These are phyloP conservation scores for Cichorium intybus DNA, from an alignment of 140 eudicot species.

Conservation along the genomic window DNA sequence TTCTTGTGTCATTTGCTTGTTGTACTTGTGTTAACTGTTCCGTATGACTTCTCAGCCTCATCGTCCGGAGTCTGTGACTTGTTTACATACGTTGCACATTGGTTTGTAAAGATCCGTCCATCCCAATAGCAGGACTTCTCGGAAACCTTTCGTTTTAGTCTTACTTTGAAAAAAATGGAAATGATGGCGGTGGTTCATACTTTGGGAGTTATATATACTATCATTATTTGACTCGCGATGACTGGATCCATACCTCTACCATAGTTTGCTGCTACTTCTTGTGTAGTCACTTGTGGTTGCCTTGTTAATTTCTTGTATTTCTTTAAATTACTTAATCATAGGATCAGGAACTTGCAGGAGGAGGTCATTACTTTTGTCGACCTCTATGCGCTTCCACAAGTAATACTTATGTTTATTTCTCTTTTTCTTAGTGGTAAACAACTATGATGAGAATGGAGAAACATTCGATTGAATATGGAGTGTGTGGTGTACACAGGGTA, in stretches of 20 bases:
- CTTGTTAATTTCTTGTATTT: conserved; percentile 64
- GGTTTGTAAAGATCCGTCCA: too few species aligned
- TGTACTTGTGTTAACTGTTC: too few species aligned
- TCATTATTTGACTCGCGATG: conserved; percentile 80
- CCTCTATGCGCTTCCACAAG: conserved; percentile 91
- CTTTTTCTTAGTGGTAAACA: not conserved
- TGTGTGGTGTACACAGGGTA: too few species aligned
- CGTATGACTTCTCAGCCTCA: too few species aligned
- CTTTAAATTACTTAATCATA: conserved; percentile 54
- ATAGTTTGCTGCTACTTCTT: conserved; percentile 57
- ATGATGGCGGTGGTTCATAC: conserved; percentile 79
- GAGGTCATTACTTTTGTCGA: conserved; percentile 92
- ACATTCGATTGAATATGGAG: too few species aligned
- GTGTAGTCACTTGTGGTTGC: conserved; percentile 71
- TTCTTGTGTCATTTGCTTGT: too few species aligned
- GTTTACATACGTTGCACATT: too few species aligned
- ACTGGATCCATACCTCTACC: conserved; percentile 94
- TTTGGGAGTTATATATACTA: conserved; percentile 73
- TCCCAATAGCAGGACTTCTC: too few species aligned
- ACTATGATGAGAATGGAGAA: too few species aligned
- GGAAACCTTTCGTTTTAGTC: conserved; percentile 86
- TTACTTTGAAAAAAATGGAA: conserved; percentile 89
- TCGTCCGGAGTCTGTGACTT: too few species aligned
- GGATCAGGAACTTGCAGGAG: conserved; percentile 82
- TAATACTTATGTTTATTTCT: conserved; percentile 21